Base-by-base conservation (phyloP, 163 green algal genomes). In the Coccomyxa subellipsoidea region DNA sequence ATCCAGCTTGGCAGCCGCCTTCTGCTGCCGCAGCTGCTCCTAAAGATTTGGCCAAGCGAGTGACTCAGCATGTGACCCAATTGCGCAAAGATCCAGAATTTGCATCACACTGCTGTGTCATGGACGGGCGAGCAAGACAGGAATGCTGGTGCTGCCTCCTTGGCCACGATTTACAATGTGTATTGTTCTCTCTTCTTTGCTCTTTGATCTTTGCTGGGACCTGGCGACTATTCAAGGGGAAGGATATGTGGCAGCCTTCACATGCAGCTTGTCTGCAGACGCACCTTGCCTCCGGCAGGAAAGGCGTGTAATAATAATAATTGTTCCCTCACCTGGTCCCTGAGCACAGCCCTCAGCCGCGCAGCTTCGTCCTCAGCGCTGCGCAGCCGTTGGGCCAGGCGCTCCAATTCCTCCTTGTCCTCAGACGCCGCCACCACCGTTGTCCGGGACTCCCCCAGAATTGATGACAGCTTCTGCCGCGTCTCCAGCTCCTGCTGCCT, bases 401-500 rank as follows among this genome's bases (percentile, higher is more conserved):
- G 47, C 47, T 59, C 47, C 47, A 59, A 7, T 7, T 59, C 47
- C 5, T 59, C 47, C 47, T 18, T 59, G 5, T 59, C 23, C 15
- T 59, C 47, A 12, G 47, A 12, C 23, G 47, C 47, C 47, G 47
- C 47, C 47, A 59, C 47, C 1, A 59, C 47, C 15, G 47, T 59
- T 12, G 47, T 59, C 47, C 23, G 21, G 23, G 47, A 59, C 47
- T 59, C 47, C 47, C 47, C 47, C 47, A 59, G 47, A 18, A 59
- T 59, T 5, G 5, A 59, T 7, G 47, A 59, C 23, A 59, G 47
- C 47, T 59, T 59, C 47, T 27, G 47, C 47, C 79, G 81, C 29
- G 40, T 75, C 53, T 77, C 73, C 70, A 54, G 35, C 21, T 80
- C 81, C 7, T 75, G 69, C 36, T 84, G 81, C 73, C 81, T 80